A percentile compares a stretch with the other conserved stretches of the same genome.
These are phyloP conservation scores for Backusella westeae DNA, from an alignment of 192 early-diverging fungal species.

Conservation along the genomic window DNA sequence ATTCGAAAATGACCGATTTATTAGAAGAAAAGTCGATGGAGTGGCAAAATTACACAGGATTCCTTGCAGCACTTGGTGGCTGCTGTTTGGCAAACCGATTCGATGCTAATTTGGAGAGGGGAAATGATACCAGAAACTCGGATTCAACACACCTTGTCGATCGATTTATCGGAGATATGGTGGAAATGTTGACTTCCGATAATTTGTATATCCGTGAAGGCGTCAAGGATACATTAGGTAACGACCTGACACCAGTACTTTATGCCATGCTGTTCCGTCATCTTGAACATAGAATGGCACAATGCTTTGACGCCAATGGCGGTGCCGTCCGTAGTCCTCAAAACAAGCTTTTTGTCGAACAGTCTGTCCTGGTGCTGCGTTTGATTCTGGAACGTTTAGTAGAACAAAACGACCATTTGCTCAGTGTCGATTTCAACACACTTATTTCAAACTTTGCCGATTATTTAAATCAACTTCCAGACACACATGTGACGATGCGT, in stretches of 20 bases:
- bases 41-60: slow-evolving; percentile 80
- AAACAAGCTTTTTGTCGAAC: slow-evolving; percentile 68
- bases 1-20: slow-evolving; percentile 5
- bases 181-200: slow-evolving; percentile 69
- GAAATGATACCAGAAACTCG: background rate
- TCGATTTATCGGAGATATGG: slow-evolving; percentile 70
- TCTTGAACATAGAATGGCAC: slow-evolving; percentile 52
- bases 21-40: slow-evolving; percentile 35
- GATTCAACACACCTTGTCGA: slow-evolving; percentile 47
- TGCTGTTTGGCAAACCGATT: slow-evolving; percentile 43
- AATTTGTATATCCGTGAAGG: slow-evolving; percentile 72
- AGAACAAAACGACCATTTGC: slow-evolving; percentile 47
- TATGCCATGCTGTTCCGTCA: slow-evolving; percentile 62
- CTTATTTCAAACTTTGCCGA: slow-evolving; percentile 61
- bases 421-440: slow-evolving; percentile 64
- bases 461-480: slow-evolving; percentile 62
- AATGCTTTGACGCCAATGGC: slow-evolving; percentile 59
- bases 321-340: slow-evolving; percentile 49
- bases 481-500: slow-evolving; percentile 45
- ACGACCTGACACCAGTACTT: slow-evolving; percentile 63
- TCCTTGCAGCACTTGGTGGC: slow-evolving; percentile 74
- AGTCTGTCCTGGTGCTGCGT: slow-evolving; percentile 65
- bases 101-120: background rate
- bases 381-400: slow-evolving; percentile 66
- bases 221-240: slow-evolving; percentile 76